Evolutionary conservation across 805 yeast genomes (phyloP), one percentile per base, ranked within the genome.

Genomic region (Ogataea henricii): DNA sequence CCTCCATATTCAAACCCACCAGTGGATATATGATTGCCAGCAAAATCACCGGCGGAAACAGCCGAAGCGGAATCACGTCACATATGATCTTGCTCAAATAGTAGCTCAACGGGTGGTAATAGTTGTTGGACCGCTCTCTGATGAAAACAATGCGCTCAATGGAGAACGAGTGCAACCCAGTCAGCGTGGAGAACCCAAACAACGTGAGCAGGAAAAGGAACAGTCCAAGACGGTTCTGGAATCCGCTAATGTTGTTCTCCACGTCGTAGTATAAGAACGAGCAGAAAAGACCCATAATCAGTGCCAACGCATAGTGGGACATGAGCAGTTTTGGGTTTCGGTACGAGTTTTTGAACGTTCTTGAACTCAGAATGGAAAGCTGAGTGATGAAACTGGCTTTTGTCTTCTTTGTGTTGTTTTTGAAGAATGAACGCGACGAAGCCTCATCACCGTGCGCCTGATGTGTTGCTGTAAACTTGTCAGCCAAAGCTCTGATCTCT

Each of bases 91-190:
- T 94, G 56, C 96, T 85, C 38, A 82, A 58, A 62, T 88, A 94
- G 66, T 91, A 94, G 50, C 96, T 84, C 45, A 85, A 64, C 13
- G 99, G 96, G 50, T 83, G 83, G 67, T 94, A 94, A 65, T 94
- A 94, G 56, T 92, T 92, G 64, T 94, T 94, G 5, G 98, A 90
- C 47, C 99, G 78, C 67, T 94, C 99, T 46, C 97, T 80, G 49
- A 94, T 78, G 62, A 92, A 94, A 14, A 92, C 89, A 38, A 90
- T 81, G 57, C 98, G 76, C 64, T 94, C 99, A 45, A 81, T 77
- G 0, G 96, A 83, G 66, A 94, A 94, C 3, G 96, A 81, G 55
- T 90, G 92, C 45, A 94, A 72, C 0, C 97, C 95, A 0, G 98
- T 92, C 59, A 94, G 76, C 0, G 98, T 86, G 1, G 96, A 85